A percentile compares a stretch with the other conserved stretches of the same genome.
Conservation (phyloP, 1,284 basidiomycete genomes). For the Malassezia restricta region DNA sequence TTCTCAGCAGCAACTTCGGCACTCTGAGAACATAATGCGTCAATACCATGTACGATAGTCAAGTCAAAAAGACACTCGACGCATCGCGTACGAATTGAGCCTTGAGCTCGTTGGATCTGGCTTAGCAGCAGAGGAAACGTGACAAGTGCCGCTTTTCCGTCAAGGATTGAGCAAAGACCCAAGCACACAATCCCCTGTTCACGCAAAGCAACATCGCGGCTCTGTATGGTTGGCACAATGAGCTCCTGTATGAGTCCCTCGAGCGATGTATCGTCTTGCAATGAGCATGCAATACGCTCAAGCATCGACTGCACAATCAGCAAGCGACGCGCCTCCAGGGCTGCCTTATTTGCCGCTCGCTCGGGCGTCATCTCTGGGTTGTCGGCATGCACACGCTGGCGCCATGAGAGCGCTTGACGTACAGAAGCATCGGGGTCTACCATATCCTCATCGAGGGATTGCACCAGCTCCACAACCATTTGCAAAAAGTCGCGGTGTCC, state of each 20-base stretch:
- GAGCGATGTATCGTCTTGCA: conserved; percentile 85
- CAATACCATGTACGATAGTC: conserved; percentile 73
- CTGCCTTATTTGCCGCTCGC: conserved; percentile 18
- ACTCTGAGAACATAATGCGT: conserved; percentile 54
- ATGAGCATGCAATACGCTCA: conserved; percentile 59
- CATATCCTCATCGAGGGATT: conserved; percentile 45
- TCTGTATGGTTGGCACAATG: conserved; percentile 76
- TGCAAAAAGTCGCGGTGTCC: conserved; percentile 83
- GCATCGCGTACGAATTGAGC: conserved; percentile 65
- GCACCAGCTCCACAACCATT: conserved; percentile 83
- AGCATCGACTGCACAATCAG: conserved; percentile 75
- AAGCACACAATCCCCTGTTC: conserved; percentile 76
- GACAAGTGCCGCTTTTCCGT: conserved; percentile 72
- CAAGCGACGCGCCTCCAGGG: conserved; percentile 32
- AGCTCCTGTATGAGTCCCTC: conserved; percentile 80
- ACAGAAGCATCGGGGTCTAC: conserved; percentile 13
- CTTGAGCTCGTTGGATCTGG: conserved; percentile 66
- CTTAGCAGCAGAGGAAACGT: conserved; percentile 82
- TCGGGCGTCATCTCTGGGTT: neutral
- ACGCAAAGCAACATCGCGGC: conserved; percentile 69
- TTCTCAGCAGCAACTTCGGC: conserved; percentile 20
- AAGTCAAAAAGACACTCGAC: conserved; percentile 81
- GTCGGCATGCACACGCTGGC: neutral
- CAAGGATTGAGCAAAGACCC: conserved; percentile 81
- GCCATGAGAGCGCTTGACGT: conserved; percentile 11